Evolutionary conservation across 352 stramenopile species (phyloP).

Genomic region (Hyaloperonospora brassicae): DNA sequence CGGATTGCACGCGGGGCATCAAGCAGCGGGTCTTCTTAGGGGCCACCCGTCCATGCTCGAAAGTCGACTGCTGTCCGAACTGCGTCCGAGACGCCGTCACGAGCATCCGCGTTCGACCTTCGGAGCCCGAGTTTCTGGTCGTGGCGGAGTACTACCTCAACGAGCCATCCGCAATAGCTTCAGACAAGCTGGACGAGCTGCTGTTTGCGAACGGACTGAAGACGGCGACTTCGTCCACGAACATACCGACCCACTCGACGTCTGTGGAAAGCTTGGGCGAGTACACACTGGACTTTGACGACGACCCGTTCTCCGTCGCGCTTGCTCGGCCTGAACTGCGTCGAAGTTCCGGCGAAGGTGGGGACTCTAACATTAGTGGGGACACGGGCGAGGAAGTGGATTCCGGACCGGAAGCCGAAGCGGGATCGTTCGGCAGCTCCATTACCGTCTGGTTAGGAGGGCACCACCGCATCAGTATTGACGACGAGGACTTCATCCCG

Average conservation of each 20-base stretch:
- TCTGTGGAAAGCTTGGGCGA: slow-evolving; percentile 14
- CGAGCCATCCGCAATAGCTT: not conserved
- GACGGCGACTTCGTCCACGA: slow-evolving; percentile 10
- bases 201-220: slow-evolving; percentile 6
- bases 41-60: slow-evolving; percentile 7
- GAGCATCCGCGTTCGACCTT: slow-evolving; percentile 19
- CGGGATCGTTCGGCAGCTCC: slow-evolving; percentile 4
- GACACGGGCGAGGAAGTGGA: slow-evolving; percentile 6
- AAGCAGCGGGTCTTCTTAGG: slow-evolving; percentile 45
- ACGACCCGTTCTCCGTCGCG: slow-evolving; percentile 20
- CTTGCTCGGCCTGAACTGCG: slow-evolving; percentile 18
- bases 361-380: not conserved
- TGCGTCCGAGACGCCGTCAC: slow-evolving; percentile 30
- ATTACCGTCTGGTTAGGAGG: slow-evolving; percentile 11
- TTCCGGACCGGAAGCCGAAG: slow-evolving; percentile 4
- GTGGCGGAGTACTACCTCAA: slow-evolving; percentile 21
- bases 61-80: slow-evolving; percentile 28
- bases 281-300: slow-evolving; percentile 21
- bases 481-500: slow-evolving; percentile 24
- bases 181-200: not conserved
- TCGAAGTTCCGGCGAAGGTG: slow-evolving; percentile 9
- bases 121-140: slow-evolving; percentile 18
- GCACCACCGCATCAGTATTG: slow-evolving; percentile 8
- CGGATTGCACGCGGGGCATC: slow-evolving; percentile 26
- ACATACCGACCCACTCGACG: slow-evolving; percentile 15